Base-by-base conservation (phyloP, 176 grass and related monocot species). In the Stipa capillata region DNA sequence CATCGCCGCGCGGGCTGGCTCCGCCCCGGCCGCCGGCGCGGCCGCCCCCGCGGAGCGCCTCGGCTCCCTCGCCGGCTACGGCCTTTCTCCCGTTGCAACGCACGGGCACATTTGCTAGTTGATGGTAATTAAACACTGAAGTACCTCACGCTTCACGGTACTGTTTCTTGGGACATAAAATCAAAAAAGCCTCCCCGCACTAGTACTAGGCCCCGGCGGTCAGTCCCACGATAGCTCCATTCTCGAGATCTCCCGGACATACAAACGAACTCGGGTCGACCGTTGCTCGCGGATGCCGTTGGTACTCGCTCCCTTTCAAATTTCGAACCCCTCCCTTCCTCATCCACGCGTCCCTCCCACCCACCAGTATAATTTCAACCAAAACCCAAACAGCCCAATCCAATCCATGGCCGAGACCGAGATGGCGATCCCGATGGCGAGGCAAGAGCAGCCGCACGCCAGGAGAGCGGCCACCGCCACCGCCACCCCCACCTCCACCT, bases 301-400 rank as follows among this genome's bases (percentile, higher is more conserved):
- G 73, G 47, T n/a, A n/a, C n/a, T n/a, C n/a, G 34, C 78, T 33
- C 51, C 36, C 56, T 55, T 93, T 90, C 91, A 87, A 93, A 93
- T 75, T 90, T 83, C 79, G 76, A 70, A 63, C 40, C 68, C 42
- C 27, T 9, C 17, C 34, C 25, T 40, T 32, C 7, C 49, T 11
- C 54, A 13, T 16, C 37, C 78, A 4, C 79, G 4, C 40, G 35
- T 67, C 55, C 16, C 48, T n/a, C 9, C 0, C 57, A 0, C 39
- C 42, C 3, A 13, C 5, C 21, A n/a, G 18, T 25, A 58, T 51
- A 76, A 65, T 68, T 51, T 33, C 41, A 56, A 8, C 44, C 69
- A 62, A 72, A 75, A 13, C 25, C 40, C 25, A 55, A 49, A 18
- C 70, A 1, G 18, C 7, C 4, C 10, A 27, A 76, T 35, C 56